Conservation (phyloP, 139 green algal species). For the Pleodorina starrii region DNA sequence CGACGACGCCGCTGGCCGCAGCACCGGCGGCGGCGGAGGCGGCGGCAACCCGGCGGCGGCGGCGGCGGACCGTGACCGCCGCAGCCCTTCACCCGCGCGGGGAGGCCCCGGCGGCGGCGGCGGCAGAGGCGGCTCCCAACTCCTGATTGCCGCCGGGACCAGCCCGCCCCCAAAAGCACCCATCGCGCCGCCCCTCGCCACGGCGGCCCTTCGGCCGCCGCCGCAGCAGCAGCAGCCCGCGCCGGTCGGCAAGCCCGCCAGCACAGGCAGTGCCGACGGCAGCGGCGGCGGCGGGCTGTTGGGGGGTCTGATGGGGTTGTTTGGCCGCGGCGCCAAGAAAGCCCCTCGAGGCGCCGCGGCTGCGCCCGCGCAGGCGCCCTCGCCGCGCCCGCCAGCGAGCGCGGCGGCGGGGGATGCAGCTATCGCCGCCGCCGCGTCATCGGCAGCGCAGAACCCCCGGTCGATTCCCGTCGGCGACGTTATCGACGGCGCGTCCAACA, state of each 20-base stretch:
- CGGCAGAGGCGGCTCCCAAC: not conserved
- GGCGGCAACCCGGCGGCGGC: not conserved
- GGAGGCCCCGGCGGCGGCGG: not conserved
- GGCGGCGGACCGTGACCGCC: no score
- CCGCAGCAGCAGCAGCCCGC: not conserved
- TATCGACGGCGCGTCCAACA: not conserved
- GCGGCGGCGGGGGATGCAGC: no score
- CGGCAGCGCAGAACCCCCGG: not conserved
- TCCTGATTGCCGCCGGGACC: no score
- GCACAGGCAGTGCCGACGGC: not conserved
- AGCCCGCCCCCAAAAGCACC: no score
- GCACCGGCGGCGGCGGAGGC: not conserved
- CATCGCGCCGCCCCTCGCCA: no score
- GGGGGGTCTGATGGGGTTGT: not conserved
- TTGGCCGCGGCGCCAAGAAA: not conserved
- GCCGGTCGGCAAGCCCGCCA: not conserved
- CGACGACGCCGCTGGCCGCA: not conserved
- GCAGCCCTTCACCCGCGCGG: no score
- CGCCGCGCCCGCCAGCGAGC: not conserved
- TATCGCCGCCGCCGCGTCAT: not conserved
- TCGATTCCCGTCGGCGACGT: conserved; percentile 5
- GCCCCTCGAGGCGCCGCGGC: not conserved
- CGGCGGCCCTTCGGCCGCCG: no score
- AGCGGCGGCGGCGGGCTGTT: not conserved
- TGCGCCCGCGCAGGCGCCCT: not conserved